Evolutionary conservation across 1,284 basidiomycete genomes (phyloP), one percentile per base, ranked within the genome.

Genomic region (Vanrija sp.): DNA sequence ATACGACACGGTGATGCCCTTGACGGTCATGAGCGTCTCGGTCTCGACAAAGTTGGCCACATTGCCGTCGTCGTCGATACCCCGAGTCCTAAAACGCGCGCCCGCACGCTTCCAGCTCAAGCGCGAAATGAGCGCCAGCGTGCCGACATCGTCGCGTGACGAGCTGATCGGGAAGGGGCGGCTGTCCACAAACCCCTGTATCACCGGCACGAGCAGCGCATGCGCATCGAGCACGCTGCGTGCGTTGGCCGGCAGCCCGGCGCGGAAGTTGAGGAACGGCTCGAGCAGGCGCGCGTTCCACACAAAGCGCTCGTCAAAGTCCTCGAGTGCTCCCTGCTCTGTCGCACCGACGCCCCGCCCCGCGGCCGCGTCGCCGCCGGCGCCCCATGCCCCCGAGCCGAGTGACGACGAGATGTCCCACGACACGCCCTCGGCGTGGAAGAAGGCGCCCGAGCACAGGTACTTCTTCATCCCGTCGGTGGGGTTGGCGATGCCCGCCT

Each of bases 11-110:
- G 85, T 88, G 63, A 90, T 83, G 57, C 87, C 86, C 56, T 89
- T 86, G 16, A 88, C 89, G 61, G 86, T 87, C 71, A 98, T 85
- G 47, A 97, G 81, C 0, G 89, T 89, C 78, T 98, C 95, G 6
- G 94, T 95, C 87, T 97, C 95, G 38, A 96, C 96, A 76, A 97
- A 98, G 72, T 98, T 98, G 47, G 96, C 96, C 18, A 89, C 90
- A 71, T 96, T 88, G 40, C 96, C 95, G 66, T 97, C 92, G 72
- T 99, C 96, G 71, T 98, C 96, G 21, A 99, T 89, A 0, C 96
- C 96, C 55, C 96, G 84, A 3, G 94, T 95, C 69, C 97, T 95
- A 80, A 97, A 98, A 29, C 96, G 85, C 18, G 96, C 98, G 2
- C 96, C 96, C 18, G 96, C 95, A 60, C 94, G 83, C 76, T 93